phyloP scores from a whole-genome alignment of 2,329 filamentous ascomycete species.

The Aspergillus aculeatinus region DNA sequence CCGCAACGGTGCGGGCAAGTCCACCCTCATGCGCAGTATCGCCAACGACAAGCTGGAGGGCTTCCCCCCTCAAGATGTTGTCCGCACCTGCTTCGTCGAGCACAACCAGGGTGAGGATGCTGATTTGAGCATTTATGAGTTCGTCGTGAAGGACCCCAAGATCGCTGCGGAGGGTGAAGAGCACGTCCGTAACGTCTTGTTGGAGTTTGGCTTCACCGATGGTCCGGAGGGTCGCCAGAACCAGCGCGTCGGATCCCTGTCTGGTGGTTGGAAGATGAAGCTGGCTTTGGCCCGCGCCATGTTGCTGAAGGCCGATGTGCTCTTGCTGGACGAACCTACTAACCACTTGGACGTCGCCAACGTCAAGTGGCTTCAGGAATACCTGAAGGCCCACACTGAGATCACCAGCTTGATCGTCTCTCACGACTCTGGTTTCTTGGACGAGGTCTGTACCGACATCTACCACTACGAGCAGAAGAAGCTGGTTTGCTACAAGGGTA shows the following conservation, averaged over 20 bases:
- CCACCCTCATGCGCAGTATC: slow-evolving; percentile 97
- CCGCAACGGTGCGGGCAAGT: slow-evolving; percentile 96
- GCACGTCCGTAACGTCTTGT: slow-evolving; percentile 78
- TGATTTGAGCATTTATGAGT: slow-evolving; percentile 92
- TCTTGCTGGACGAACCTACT: slow-evolving; percentile 96
- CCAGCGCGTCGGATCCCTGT: slow-evolving; percentile 88
- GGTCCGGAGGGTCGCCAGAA: slow-evolving; percentile 86
- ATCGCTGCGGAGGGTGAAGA: slow-evolving; percentile 76
- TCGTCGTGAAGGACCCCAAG: slow-evolving; percentile 83
- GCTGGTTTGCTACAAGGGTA: slow-evolving; percentile 59
- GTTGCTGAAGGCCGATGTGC: slow-evolving; percentile 93
- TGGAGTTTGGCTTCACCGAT: slow-evolving; percentile 89
- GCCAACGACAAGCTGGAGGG: slow-evolving; percentile 94
- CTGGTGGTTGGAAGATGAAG: slow-evolving; percentile 99
- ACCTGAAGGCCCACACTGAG: slow-evolving; percentile 91
- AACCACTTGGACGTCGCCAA: slow-evolving; percentile 97
- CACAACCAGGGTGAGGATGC: slow-evolving; percentile 99
- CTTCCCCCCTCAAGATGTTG: slow-evolving; percentile 86
- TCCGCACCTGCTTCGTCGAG: slow-evolving; percentile 96
- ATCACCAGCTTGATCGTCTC: slow-evolving; percentile 97
- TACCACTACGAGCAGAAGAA: slow-evolving; percentile 99
- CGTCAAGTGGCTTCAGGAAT: slow-evolving; percentile 92
- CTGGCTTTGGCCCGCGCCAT: slow-evolving; percentile 92
- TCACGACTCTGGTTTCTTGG: slow-evolving; percentile 96
- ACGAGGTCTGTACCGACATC: slow-evolving; percentile 97